Percentiles rank a stretch among this genome's conserved stretches.
Conservation (phyloP, 805 yeast genomes). For the Pichia sporocuriosa region DNA sequence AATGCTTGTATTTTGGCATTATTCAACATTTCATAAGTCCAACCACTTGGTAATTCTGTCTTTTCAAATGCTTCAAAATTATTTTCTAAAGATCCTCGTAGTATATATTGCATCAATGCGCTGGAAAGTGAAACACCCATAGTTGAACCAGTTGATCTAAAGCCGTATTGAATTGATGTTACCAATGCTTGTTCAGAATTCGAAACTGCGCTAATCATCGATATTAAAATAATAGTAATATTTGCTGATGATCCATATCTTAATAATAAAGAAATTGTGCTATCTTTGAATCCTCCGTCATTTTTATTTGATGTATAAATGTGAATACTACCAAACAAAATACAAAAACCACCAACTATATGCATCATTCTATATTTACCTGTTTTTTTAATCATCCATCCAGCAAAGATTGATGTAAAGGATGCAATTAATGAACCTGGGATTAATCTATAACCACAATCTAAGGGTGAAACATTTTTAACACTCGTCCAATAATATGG, state of each 20-base stretch:
- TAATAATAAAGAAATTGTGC: conserved; percentile 40
- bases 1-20: conserved; percentile 12
- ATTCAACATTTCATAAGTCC: conserved; percentile 9
- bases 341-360: conserved; percentile 31
- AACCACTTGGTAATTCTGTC: conserved; percentile 15
- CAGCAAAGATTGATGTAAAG: conserved; percentile 59
- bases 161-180: conserved; percentile 81
- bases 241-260: conserved; percentile 63
- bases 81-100: conserved; percentile 11
- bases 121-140: conserved; percentile 45
- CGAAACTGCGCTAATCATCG: conserved; percentile 72
- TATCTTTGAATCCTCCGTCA: conserved; percentile 32
- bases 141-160: conserved; percentile 50
- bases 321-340: conserved; percentile 41
- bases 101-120: conserved; percentile 36
- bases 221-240: conserved; percentile 64
- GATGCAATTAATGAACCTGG: conserved; percentile 65
- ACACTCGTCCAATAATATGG: conserved; percentile 51
- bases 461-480: conserved; percentile 22
- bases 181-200: conserved; percentile 70
- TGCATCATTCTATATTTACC: conserved; percentile 55
- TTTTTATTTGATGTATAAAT: conserved; percentile 21
- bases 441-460: conserved; percentile 36
- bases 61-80: conserved; percentile 14
- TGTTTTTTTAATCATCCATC: conserved; percentile 58